These are phyloP conservation scores for Ophiosphaerella narmari DNA, from an alignment of 2,329 filamentous ascomycete genomes.

Conservation along the genomic window DNA sequence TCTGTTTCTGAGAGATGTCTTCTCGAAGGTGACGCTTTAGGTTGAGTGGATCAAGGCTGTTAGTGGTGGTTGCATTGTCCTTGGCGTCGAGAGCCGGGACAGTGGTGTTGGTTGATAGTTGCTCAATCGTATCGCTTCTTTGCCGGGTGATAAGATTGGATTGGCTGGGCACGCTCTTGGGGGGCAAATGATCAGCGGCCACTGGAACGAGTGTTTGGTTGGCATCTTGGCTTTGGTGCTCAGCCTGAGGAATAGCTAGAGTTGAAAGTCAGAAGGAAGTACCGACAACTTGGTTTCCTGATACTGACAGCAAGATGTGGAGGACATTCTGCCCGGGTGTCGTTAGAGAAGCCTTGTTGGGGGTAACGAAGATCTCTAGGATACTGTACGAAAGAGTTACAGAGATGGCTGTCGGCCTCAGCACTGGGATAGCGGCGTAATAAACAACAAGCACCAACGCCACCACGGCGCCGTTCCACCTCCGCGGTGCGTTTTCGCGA, in stretches of 20 bases:
- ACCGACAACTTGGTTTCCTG: conserved; percentile 16
- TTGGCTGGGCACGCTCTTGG: conserved; percentile 26
- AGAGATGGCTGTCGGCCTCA: conserved; percentile 24
- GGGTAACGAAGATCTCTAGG: conserved; percentile 20
- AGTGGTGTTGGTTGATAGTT: conserved; percentile 23
- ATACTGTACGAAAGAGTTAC: conserved; percentile 29
- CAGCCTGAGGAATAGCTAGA: conserved; percentile 34
- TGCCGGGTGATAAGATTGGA: conserved; percentile 24
- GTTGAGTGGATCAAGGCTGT: conserved; percentile 42
- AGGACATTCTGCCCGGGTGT: conserved; percentile 36
- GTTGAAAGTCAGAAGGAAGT: conserved; percentile 27
- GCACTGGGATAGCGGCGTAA: conserved; percentile 34
- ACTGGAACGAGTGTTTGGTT: conserved; percentile 35
- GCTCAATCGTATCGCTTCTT: conserved; percentile 30
- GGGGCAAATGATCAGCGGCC: conserved; percentile 20
- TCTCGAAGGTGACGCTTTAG: conserved; percentile 41
- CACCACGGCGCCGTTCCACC: conserved; percentile 18
- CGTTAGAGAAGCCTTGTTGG: conserved; percentile 15
- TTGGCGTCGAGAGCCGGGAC: conserved; percentile 28
- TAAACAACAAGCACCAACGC: conserved; percentile 36
- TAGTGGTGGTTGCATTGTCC: conserved; percentile 19
- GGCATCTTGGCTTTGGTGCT: conserved; percentile 31
- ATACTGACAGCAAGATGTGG: conserved; percentile 39
- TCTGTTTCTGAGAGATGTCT: conserved; percentile 50
- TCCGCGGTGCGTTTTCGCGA: conserved; percentile 13